Evolutionary conservation across 129 eudicot species (phyloP).

Genomic region (Scalesia atractyloides): DNA sequence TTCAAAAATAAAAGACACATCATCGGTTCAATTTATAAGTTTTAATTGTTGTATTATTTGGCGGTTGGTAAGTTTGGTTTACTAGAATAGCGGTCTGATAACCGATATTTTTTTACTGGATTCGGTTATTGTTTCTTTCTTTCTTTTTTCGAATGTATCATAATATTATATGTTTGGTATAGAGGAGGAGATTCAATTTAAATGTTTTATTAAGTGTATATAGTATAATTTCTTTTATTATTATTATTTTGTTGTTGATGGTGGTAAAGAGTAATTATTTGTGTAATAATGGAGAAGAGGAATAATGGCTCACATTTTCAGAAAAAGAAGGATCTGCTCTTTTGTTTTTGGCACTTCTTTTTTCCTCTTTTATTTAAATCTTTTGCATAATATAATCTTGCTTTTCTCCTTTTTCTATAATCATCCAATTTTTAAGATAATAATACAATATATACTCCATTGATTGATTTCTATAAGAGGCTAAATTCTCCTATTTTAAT

Average conservation of each 20-base stretch:
- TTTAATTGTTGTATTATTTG: too few relatives aligned
- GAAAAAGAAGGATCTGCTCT: constrained; percentile 32
- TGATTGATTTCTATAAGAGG: too few relatives aligned
- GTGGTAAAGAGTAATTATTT: constrained; percentile 20
- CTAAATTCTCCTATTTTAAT: too few relatives aligned
- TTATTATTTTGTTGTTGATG: not conserved
- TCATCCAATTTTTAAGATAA: not conserved
- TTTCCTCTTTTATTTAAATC: constrained; percentile 13
- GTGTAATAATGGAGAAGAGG: constrained; percentile 25
- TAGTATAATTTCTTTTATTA: not conserved
- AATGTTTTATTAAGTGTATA: not conserved
- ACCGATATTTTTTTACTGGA: too few relatives aligned
- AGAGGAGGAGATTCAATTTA: not conserved
- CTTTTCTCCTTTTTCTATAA: not conserved
- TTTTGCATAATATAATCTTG: not conserved
- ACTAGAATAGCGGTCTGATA: too few relatives aligned
- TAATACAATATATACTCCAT: not conserved
- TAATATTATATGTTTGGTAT: too few relatives aligned
- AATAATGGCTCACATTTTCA: constrained; percentile 37
- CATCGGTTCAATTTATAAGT: too few relatives aligned
- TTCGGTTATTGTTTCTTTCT: too few relatives aligned
- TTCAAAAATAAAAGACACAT: too few relatives aligned
- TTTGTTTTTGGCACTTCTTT: constrained; percentile 23
- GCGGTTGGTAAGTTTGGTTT: too few relatives aligned
- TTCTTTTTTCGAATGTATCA: too few relatives aligned